Base-by-base conservation (phyloP, 106 monocot genomes). In the Dactylorhiza incarnata region DNA sequence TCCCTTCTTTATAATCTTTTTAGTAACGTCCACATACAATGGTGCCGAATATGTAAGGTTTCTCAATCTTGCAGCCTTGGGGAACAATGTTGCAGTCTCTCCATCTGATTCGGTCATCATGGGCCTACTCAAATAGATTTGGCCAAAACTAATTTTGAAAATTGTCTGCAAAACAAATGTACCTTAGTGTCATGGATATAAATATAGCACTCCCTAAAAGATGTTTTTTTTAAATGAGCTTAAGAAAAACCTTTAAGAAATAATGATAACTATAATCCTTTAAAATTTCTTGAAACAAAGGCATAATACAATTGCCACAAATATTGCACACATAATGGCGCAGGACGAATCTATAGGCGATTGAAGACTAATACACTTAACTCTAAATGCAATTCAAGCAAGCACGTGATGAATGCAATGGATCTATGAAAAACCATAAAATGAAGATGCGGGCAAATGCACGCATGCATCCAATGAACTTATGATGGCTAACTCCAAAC, bases 61-160 rank as follows among this genome's bases (percentile, higher is more conserved):
- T 76, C 97, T 87, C 65, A 99, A 73, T 22, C 94, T 86, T 56
- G 94, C 97, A 55, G 94, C 89, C 81, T 94, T 99, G 2, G 97
- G 97, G 26, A 99, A 94, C 49, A 99, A 72, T 16, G 94, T 99
- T 43, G 87, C 84, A 50, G 97, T 99, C 77, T 99, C 97, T 72
- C 94, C 97, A 85, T 99, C 94, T 8, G 94, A 85, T 66, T 99
- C 94, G 0, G 94, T 99, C 94, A 99, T 91, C 97, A 99, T 99
- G 24, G 97, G 97, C 71, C 89, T 84, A 53, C 97, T 99, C 79
- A 99, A 66, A 82, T 91, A 94, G 45, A 99, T 99, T 72, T 99
- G 97, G 2, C 94, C 97, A 75, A 99, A 99, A 50, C 87, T 91
- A 25, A 94, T 99, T 86, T 99, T 99, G 82, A 91, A 91, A 51